Percentiles rank a stretch among this genome's conserved stretches.
Conservation (phyloP, 2,329 filamentous ascomycete genomes). For the Penicillium concentricum region DNA sequence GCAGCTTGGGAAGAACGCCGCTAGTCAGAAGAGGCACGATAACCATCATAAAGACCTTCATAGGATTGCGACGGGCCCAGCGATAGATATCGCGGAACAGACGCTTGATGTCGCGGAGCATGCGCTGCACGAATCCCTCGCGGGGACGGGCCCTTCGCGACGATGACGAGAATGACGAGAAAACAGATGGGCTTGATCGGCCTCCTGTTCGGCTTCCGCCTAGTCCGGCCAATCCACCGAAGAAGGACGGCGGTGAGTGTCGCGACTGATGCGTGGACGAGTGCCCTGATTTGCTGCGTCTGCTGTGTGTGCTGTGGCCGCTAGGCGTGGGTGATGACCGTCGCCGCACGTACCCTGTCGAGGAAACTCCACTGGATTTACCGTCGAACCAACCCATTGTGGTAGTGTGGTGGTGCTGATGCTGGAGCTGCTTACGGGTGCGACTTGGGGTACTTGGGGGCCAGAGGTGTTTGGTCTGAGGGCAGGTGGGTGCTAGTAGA, state of each 20-base stretch:
- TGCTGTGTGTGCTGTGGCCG: slow-evolving; percentile 39
- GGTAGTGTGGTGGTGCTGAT: neutral
- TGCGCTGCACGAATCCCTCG: slow-evolving; percentile 70
- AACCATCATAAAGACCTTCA: slow-evolving; percentile 84
- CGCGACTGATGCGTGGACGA: slow-evolving; percentile 39
- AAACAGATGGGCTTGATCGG: slow-evolving; percentile 47
- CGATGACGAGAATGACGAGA: slow-evolving; percentile 62
- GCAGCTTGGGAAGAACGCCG: slow-evolving; percentile 73
- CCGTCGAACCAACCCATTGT: slow-evolving; percentile 51
- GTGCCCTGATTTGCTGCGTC: slow-evolving; percentile 33
- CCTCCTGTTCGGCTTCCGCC: slow-evolving; percentile 33
- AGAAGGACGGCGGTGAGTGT: slow-evolving; percentile 47
- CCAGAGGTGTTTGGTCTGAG: neutral
- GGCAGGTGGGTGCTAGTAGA: neutral
- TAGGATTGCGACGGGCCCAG: slow-evolving; percentile 78
- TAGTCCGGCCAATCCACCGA: slow-evolving; percentile 43
- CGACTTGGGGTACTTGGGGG: neutral
- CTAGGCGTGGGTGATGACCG: slow-evolving; percentile 20
- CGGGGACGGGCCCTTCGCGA: slow-evolving; percentile 79
- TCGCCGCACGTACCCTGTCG: slow-evolving; percentile 30
- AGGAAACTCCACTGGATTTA: slow-evolving; percentile 30
- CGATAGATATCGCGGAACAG: slow-evolving; percentile 76
- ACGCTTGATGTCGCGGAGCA: slow-evolving; percentile 72
- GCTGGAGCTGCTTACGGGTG: neutral
- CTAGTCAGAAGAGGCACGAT: slow-evolving; percentile 84